Conservation (phyloP, 2,329 filamentous ascomycete genomes). For the Parascedosporium putredinis region DNA sequence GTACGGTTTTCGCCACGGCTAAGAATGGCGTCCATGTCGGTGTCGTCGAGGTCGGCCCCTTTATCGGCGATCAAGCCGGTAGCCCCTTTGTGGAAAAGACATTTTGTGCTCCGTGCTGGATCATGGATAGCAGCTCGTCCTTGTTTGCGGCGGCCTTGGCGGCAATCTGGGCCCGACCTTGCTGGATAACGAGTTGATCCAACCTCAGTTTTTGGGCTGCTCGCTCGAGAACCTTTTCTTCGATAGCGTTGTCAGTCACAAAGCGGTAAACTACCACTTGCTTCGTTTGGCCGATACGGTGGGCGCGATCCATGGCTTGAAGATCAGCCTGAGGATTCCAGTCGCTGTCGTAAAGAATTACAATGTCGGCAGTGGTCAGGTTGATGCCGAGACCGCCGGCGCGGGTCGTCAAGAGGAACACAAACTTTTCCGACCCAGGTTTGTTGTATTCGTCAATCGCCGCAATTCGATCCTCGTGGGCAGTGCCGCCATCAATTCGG, state of each 20-base stretch:
- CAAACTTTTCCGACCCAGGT: conserved; percentile 86
- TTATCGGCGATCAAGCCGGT: conserved; percentile 50
- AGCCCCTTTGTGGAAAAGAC: conserved; percentile 68
- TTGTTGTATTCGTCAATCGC: conserved; percentile 99
- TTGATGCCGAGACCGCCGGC: conserved; percentile 97
- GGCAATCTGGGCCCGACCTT: conserved; percentile 84
- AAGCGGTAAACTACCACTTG: conserved; percentile 96
- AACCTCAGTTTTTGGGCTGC: conserved; percentile 93
- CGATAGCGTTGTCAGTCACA: conserved; percentile 94
- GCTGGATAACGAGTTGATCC: conserved; percentile 95
- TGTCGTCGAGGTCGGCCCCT: conserved; percentile 60
- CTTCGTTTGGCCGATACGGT: conserved; percentile 97
- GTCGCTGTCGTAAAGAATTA: conserved; percentile 93
- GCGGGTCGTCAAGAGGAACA: conserved; percentile 90
- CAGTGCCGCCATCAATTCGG: conserved; percentile 91
- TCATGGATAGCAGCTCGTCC: conserved; percentile 94
- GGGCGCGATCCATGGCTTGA: conserved; percentile 96
- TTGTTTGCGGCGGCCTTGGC: conserved; percentile 89
- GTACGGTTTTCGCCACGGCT: conserved; percentile 81
- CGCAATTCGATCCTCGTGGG: conserved; percentile 93
- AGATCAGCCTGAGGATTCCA: conserved; percentile 99
- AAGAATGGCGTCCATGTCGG: conserved; percentile 84
- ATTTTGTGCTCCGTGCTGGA: conserved; percentile 94
- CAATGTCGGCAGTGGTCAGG: conserved; percentile 87
- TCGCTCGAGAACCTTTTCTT: conserved; percentile 94